Percentiles rank a stretch among this genome's conserved stretches.
Conservation (phyloP, 176 grass and related monocot genomes). For the Oryza longistaminata region DNA sequence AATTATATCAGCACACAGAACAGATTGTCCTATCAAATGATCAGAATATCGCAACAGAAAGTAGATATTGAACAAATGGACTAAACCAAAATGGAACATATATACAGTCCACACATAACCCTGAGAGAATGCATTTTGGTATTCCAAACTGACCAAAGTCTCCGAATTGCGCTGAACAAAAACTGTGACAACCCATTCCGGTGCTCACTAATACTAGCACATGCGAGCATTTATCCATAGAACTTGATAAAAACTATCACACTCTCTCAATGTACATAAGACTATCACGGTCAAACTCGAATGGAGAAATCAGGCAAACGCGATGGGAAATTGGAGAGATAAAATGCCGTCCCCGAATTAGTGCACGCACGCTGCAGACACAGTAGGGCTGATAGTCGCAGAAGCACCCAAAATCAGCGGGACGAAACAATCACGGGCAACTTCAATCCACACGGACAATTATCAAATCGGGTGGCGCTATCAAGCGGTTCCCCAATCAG, state of each 20-base stretch:
- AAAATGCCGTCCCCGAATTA: not conserved
- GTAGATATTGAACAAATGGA: too few relatives aligned
- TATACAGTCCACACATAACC: not conserved
- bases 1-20: not conserved
- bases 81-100: not conserved
- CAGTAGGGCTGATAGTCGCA: not conserved
- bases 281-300: not conserved
- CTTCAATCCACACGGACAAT: not conserved
- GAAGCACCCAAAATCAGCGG: not conserved
- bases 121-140: not conserved
- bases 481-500: not conserved
- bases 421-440: not conserved
- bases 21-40: not conserved
- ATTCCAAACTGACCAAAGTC: not conserved
- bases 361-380: not conserved
- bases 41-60: not conserved
- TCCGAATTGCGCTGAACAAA: not conserved
- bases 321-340: not conserved
- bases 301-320: not conserved
- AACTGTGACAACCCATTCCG: not conserved
- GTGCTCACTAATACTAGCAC: not conserved
- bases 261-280: not conserved
- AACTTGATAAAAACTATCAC: not conserved
- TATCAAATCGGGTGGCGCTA: not conserved
- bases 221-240: not conserved